A percentile compares a stretch with the other conserved stretches of the same genome.
Conservation (phyloP, 2,329 filamentous ascomycete species). For the Aspergillus fumigatiaffinis region DNA sequence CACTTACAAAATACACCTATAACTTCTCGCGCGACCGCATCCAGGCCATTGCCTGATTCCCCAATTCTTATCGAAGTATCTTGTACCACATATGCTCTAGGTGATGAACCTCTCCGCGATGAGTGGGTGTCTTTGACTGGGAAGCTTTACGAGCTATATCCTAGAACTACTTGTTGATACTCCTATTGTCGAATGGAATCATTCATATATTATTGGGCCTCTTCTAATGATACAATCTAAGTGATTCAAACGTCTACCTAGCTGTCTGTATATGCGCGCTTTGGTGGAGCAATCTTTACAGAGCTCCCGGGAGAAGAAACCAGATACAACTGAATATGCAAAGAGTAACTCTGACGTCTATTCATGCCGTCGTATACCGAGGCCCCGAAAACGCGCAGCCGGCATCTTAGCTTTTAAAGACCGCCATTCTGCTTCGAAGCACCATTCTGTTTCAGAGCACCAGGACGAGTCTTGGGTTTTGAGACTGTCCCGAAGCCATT, state of each 20-base stretch:
- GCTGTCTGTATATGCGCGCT: not conserved
- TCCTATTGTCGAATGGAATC: too few species aligned
- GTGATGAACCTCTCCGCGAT: too few species aligned
- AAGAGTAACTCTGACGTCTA: not conserved
- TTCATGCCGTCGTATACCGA: not conserved
- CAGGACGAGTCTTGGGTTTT: constrained; percentile 23
- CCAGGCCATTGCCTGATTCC: constrained; percentile 6
- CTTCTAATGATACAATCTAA: not conserved
- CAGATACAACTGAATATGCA: not conserved
- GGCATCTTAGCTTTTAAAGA: constrained; percentile 9
- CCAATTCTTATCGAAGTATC: not conserved
- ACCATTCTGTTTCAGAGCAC: constrained; percentile 25
- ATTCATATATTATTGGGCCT: too few species aligned
- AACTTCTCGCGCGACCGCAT: constrained; percentile 3
- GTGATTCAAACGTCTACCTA: not conserved
- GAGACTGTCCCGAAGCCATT: constrained; percentile 33
- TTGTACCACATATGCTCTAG: too few species aligned
- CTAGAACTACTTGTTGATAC: too few species aligned
- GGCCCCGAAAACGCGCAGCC: not conserved
- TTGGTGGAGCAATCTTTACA: not conserved
- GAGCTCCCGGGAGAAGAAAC: not conserved
- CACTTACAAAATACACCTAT: not conserved
- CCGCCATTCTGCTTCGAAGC: constrained; percentile 24
- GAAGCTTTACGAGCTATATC: too few species aligned
- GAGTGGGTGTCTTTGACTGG: too few species aligned